Evolutionary conservation across 805 yeast genomes (phyloP), one percentile per base, ranked within the genome.

Genomic region (Candida ipomoeae): DNA sequence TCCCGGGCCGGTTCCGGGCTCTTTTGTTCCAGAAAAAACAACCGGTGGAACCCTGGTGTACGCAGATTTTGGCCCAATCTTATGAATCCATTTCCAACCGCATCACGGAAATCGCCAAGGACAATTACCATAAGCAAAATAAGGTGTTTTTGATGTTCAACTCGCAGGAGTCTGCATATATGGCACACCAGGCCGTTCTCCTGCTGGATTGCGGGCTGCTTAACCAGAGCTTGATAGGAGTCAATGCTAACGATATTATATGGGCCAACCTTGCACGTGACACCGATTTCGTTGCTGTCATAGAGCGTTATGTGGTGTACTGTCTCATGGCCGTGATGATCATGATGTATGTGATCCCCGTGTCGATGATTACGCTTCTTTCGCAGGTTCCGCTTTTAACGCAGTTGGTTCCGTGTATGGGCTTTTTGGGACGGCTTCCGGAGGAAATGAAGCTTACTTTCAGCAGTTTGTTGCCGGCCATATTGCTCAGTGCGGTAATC

Each of bases 301-400:
- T 74, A 0, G 74, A 82, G 59, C 66, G 69, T 14, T 76, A 75
- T 21, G 43, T 76, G 4, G 82, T 86, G 0, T 76, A 75, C 26
- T 43, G 76, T 3, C 35, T 79, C 14, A 73, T 82, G 48, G 62
- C 80, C 7, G 52, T 73, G 1, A 68, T 88, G 1, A 82, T 85
- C 5, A 55, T 75, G 3, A 62, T 68, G 38, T 90, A 96, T 84
- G 87, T 89, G 1, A 65, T 89, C 1, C 97, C 97, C 0, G 92
- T 89, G 1, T 89, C 96, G 0, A 75, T 87, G 51, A 82, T 89
- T 15, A 90, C 92, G 0, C 67, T 89, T 31, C 68, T 90, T 0
- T 81, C 95, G 0, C 96, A 89, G 57, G 70, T 84, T 2, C 88
- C 91, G 0, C 78, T 82, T 53, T 63, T 87, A 44, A 77, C 85